Conservation (phyloP, 1,284 basidiomycete genomes). For the Taiwanofungus camphoratus region DNA sequence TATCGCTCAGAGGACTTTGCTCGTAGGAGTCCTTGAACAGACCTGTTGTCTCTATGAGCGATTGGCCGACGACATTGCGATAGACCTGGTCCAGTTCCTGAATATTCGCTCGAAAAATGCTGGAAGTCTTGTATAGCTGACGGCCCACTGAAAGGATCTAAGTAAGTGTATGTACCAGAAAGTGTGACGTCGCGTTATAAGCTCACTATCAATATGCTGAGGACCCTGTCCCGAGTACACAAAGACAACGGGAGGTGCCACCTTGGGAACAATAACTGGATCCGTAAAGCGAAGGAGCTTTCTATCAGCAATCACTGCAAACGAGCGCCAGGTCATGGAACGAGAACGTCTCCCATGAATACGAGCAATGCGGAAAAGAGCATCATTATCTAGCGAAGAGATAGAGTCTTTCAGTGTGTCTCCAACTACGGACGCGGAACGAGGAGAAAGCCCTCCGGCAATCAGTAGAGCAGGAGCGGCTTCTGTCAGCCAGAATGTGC, state of each 20-base stretch:
- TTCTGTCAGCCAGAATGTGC: not conserved
- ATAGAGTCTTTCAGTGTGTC: slow-evolving; percentile 16
- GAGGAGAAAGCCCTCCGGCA: slow-evolving; percentile 30
- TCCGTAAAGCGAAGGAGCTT: slow-evolving; percentile 14
- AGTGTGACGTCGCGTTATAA: not conserved
- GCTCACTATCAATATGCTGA: slow-evolving; percentile 9
- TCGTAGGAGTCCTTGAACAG: slow-evolving; percentile 22
- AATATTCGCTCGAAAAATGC: slow-evolving; percentile 33
- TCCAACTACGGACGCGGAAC: slow-evolving; percentile 22
- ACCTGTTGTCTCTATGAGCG: slow-evolving; percentile 29
- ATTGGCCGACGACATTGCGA: slow-evolving; percentile 27
- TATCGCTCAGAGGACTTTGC: slow-evolving; percentile 21
- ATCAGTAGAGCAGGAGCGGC: slow-evolving; percentile 25
- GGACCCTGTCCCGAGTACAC: slow-evolving; percentile 11
- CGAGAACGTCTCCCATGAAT: slow-evolving; percentile 25
- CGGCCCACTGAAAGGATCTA: slow-evolving; percentile 31
- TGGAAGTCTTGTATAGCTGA: slow-evolving; percentile 29
- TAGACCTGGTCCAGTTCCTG: slow-evolving; percentile 31
- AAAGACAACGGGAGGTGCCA: slow-evolving; percentile 27
- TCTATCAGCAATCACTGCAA: slow-evolving; percentile 9
- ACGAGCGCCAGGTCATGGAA: slow-evolving; percentile 31
- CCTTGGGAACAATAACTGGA: slow-evolving; percentile 22
- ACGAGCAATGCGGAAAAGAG: slow-evolving; percentile 9
- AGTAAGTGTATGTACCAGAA: not conserved
- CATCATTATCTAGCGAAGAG: slow-evolving; percentile 22